These are phyloP conservation scores for Nicotiana otophora DNA, from an alignment of 257 asterid species.

Conservation along the genomic window DNA sequence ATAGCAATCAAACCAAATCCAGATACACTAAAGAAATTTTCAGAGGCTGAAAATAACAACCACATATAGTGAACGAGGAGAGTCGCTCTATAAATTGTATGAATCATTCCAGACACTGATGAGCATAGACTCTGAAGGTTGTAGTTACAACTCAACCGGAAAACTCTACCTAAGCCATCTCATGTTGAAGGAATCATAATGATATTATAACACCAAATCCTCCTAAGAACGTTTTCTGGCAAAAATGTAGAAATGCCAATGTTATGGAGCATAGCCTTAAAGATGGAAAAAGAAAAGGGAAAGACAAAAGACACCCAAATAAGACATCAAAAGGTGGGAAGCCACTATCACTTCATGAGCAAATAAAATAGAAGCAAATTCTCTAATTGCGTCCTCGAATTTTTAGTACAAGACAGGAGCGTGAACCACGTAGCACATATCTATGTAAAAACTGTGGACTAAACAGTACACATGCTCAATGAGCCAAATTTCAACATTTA, in stretches of 20 bases:
- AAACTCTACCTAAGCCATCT: not conserved
- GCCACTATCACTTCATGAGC: not conserved
- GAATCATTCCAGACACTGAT: not conserved
- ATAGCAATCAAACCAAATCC: not conserved
- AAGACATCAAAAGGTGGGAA: not conserved
- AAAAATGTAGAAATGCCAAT: not conserved
- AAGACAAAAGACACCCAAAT: not conserved
- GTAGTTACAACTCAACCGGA: not conserved
- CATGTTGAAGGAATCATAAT: not conserved
- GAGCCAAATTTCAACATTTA: not conserved
- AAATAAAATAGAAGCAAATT: not conserved
- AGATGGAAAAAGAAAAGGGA: not conserved
- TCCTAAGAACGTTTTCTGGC: not conserved
- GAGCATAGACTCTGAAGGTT: not conserved
- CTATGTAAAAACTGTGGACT: not conserved
- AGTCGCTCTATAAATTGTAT: not conserved
- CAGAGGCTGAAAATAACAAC: not conserved
- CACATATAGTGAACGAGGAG: not conserved
- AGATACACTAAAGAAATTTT: not conserved
- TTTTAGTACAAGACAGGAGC: not conserved
- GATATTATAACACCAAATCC: too few relatives aligned
- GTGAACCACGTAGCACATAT: not conserved
- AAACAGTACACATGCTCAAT: not conserved
- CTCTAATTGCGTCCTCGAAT: not conserved
- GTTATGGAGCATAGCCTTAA: not conserved